phyloP scores from a whole-genome alignment of 257 asterid species.

The Nicotiana knightiana region DNA sequence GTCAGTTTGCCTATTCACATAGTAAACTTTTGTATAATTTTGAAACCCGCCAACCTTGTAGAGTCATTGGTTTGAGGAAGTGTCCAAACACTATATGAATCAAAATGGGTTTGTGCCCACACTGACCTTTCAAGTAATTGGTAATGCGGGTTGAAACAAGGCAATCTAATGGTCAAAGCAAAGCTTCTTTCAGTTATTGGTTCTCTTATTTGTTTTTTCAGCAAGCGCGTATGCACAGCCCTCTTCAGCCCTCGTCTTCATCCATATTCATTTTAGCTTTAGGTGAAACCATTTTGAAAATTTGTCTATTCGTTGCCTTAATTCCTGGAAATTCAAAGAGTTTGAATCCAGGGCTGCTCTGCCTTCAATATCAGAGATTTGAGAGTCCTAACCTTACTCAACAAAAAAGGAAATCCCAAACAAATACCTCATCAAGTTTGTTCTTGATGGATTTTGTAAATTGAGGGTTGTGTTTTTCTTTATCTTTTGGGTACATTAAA shows the following conservation, averaged over 20 bases:
- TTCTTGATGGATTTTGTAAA: not conserved
- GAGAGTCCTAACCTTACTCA: not conserved
- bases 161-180: not conserved
- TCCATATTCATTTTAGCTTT: not conserved
- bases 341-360: not conserved
- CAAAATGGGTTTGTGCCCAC: not conserved
- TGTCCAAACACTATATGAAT: not conserved
- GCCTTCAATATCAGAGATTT: not conserved
- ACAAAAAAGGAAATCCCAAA: not conserved
- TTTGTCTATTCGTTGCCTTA: too few relatives aligned
- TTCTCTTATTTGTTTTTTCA: not conserved
- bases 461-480: not conserved
- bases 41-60: not conserved
- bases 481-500: not conserved
- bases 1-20: not conserved
- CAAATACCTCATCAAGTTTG: not conserved
- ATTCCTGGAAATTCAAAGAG: not conserved
- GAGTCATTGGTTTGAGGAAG: not conserved
- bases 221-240: not conserved
- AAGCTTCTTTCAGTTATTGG: not conserved
- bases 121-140: not conserved
- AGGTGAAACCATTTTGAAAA: not conserved
- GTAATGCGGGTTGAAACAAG: not conserved
- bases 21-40: not conserved
- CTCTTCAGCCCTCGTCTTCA: not conserved